These are phyloP conservation scores for Phylloporus arenicola DNA, from an alignment of 768 basidiomycete species.

Conservation along the genomic window DNA sequence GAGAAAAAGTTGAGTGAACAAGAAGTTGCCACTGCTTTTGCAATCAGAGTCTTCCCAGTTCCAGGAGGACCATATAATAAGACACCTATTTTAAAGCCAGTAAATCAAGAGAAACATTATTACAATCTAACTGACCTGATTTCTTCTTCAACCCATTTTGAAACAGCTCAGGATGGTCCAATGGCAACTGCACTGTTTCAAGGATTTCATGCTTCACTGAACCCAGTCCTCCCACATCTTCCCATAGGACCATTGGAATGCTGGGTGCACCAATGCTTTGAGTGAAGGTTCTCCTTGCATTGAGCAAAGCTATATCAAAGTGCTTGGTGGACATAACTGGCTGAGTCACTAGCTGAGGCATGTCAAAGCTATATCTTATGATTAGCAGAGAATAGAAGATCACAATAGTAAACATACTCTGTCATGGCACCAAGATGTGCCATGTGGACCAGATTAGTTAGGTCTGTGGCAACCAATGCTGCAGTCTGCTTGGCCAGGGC, in stretches of 20 bases:
- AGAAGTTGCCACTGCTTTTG: constrained; percentile 94
- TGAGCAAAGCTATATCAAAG: constrained; percentile 65
- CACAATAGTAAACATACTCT: constrained; percentile 11
- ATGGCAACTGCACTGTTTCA: constrained; percentile 90
- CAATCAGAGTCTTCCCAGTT: constrained; percentile 91
- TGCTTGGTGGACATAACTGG: constrained; percentile 43
- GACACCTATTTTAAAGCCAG: constrained; percentile 49
- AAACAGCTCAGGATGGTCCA: constrained; percentile 89
- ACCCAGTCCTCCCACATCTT: constrained; percentile 91
- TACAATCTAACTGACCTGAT: constrained; percentile 52
- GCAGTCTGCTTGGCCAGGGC: constrained; percentile 82
- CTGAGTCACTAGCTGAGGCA: constrained; percentile 5
- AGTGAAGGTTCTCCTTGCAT: constrained; percentile 73
- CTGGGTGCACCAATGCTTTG: constrained; percentile 96
- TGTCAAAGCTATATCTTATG: constrained; percentile 2
- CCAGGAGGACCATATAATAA: constrained; percentile 93
- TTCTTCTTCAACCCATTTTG: constrained; percentile 89
- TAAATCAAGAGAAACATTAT: constrained; percentile 1
- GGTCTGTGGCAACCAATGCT: constrained; percentile 78
- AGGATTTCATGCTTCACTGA: constrained; percentile 87
- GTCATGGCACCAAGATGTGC: constrained; percentile 46
- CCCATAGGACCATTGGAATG: constrained; percentile 94
- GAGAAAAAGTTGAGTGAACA: constrained; percentile 95
- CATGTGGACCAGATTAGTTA: constrained; percentile 61
- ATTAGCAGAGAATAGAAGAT: background rate